Evolutionary conservation across 163 green algal species (phyloP).

Genomic region (Scenedesmus sp.): DNA sequence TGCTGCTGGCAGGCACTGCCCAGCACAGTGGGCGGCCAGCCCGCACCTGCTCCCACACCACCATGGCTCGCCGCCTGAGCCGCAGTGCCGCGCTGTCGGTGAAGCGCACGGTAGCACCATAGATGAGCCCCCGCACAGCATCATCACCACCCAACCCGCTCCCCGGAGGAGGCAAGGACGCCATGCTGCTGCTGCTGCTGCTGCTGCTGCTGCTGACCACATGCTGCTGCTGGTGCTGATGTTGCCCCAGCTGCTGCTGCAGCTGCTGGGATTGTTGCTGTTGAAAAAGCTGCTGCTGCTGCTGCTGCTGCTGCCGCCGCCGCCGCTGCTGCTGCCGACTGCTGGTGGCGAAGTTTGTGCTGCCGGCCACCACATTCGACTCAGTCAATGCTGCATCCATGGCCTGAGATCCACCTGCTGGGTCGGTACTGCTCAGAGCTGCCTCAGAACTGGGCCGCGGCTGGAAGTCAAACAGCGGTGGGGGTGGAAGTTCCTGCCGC

Average conservation of each 20-base stretch:
- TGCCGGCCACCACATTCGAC: background rate
- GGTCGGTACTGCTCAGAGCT: background rate
- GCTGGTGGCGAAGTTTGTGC: background rate
- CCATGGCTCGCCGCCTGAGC: conserved; percentile 52
- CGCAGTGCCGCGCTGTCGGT: conserved; percentile 46
- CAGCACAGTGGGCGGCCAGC: too few relatives aligned
- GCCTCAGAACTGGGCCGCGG: background rate
- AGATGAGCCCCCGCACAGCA: conserved; percentile 31
- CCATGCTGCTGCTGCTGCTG: conserved; percentile 51
- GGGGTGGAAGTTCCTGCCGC: too few relatives aligned
- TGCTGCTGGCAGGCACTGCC: background rate
- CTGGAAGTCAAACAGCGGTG: background rate
- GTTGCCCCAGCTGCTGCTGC: background rate
- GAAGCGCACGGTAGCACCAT: conserved; percentile 41
- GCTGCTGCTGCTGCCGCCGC: background rate
- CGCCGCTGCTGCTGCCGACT: background rate
- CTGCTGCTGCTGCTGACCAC: background rate
- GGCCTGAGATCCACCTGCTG: background rate
- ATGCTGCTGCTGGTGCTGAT: background rate
- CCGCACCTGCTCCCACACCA: conserved; percentile 54
- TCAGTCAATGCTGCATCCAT: background rate
- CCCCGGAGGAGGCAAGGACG: background rate
- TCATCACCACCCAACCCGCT: background rate
- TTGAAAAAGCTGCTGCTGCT: background rate
- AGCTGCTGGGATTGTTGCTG: background rate